Percentiles rank a stretch among this genome's conserved stretches.
Evolutionary conservation across 768 basidiomycete species (phyloP).

Genomic region (Psilocybe sp.): DNA sequence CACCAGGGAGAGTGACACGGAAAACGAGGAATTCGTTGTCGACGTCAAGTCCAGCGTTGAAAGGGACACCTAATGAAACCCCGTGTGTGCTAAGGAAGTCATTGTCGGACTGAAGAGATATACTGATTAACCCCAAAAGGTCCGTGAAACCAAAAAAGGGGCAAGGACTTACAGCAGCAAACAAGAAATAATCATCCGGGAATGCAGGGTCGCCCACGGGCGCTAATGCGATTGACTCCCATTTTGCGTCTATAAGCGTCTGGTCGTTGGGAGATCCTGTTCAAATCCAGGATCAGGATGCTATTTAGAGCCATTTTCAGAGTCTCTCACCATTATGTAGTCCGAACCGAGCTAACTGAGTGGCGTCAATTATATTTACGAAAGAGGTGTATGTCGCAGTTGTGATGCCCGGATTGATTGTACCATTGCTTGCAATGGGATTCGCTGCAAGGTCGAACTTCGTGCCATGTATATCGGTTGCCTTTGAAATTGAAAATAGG

Average conservation of each 20-base stretch:
- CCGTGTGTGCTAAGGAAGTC: conserved; percentile 58
- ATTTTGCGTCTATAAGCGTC: conserved; percentile 59
- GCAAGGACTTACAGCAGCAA: conserved; percentile 46
- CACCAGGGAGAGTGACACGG: conserved; percentile 50
- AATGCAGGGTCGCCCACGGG: conserved; percentile 44
- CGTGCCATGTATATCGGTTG: conserved; percentile 59
- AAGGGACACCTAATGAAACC: conserved; percentile 42
- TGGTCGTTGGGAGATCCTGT: conserved; percentile 34
- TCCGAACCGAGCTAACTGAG: conserved; percentile 58
- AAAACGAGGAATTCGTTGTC: conserved; percentile 62
- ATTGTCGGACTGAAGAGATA: conserved; percentile 46
- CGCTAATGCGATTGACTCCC: conserved; percentile 62
- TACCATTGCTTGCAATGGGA: conserved; percentile 50
- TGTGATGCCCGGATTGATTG: conserved; percentile 40
- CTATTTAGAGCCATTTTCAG: neutral
- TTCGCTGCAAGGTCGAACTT: conserved; percentile 50
- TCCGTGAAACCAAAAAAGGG: neutral
- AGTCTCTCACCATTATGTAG: conserved; percentile 50
- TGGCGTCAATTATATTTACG: conserved; percentile 49
- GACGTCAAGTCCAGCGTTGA: conserved; percentile 48
- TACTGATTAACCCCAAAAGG: neutral
- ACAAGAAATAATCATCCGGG: conserved; percentile 68
- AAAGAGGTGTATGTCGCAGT: conserved; percentile 57
- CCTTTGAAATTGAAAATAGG: conserved; percentile 51
- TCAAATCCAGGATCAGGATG: neutral